phyloP scores from a whole-genome alignment of 768 basidiomycete genomes.

The Suillus spraguei region DNA sequence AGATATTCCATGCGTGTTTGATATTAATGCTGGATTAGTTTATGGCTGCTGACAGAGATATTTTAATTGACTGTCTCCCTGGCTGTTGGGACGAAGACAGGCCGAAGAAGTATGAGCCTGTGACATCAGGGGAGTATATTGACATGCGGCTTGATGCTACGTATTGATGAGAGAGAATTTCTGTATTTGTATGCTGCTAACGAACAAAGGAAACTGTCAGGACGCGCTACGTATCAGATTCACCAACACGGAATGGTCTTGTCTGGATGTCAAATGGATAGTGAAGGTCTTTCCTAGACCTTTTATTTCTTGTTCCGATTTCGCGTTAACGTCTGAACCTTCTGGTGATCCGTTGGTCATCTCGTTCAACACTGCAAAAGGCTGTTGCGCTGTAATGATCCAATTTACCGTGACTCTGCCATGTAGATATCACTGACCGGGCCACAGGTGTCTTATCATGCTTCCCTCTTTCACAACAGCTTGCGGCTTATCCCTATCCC shows the following conservation, averaged over 20 bases:
- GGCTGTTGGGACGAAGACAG: conserved; percentile 47
- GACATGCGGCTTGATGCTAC: conserved; percentile 40
- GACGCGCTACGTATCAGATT: neutral
- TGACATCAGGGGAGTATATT: conserved; percentile 41
- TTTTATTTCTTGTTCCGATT: neutral
- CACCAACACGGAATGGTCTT: neutral
- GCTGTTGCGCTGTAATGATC: neutral
- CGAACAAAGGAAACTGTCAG: no score
- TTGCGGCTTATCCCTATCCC: conserved; percentile 2
- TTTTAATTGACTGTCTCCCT: conserved; percentile 52
- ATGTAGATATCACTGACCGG: neutral
- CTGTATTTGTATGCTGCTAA: no score
- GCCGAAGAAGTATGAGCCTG: conserved; percentile 54
- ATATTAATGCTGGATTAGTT: conserved; percentile 29
- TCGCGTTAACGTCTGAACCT: neutral
- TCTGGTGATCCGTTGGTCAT: neutral
- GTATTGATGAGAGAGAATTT: conserved; percentile 26
- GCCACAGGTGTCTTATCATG: neutral
- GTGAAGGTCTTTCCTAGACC: neutral
- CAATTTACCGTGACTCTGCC: neutral
- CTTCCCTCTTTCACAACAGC: neutral
- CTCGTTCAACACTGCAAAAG: neutral
- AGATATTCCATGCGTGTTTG: neutral
- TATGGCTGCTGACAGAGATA: conserved; percentile 36
- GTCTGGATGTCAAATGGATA: neutral